A percentile compares a stretch with the other conserved stretches of the same genome.
These are phyloP conservation scores for Teunomyces cretensis DNA, from an alignment of 805 yeast genomes.

Conservation along the genomic window DNA sequence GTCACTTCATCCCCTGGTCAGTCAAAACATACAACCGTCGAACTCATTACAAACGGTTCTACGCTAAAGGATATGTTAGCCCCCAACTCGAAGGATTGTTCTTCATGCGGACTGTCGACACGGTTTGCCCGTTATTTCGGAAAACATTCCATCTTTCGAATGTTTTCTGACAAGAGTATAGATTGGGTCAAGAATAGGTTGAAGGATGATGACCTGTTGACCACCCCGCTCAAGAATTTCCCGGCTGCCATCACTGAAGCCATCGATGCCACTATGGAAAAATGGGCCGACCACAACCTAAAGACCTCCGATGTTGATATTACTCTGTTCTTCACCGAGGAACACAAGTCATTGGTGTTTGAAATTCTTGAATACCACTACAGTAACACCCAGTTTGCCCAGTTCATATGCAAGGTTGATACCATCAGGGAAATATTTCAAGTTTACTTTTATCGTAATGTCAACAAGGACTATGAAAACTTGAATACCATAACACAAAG, in stretches of 20 bases:
- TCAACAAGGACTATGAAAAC: neutral
- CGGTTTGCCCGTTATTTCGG: conserved; percentile 13
- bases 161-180: conserved; percentile 15
- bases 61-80: neutral
- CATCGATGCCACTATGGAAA: conserved; percentile 9
- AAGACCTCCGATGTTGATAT: neutral
- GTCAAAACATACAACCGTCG: neutral
- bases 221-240: conserved; percentile 14
- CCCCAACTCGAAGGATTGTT: neutral
- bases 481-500: conserved; percentile 6
- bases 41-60: neutral
- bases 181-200: conserved; percentile 15
- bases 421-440: conserved; percentile 12
- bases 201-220: conserved; percentile 3
- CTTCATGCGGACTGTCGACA: neutral
- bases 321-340: conserved; percentile 12
- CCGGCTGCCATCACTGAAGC: conserved; percentile 11
- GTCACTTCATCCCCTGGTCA: no score
- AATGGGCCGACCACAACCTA: conserved; percentile 9
- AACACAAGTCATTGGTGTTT: conserved; percentile 6
- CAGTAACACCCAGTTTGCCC: conserved; percentile 9
- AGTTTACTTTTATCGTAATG: conserved; percentile 8
- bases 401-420: conserved; percentile 9
- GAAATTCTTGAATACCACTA: conserved; percentile 13
- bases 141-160: conserved; percentile 15